Evolutionary conservation across 441 rosid species (phyloP).

Genomic region (Heliophila coronopifolia): DNA sequence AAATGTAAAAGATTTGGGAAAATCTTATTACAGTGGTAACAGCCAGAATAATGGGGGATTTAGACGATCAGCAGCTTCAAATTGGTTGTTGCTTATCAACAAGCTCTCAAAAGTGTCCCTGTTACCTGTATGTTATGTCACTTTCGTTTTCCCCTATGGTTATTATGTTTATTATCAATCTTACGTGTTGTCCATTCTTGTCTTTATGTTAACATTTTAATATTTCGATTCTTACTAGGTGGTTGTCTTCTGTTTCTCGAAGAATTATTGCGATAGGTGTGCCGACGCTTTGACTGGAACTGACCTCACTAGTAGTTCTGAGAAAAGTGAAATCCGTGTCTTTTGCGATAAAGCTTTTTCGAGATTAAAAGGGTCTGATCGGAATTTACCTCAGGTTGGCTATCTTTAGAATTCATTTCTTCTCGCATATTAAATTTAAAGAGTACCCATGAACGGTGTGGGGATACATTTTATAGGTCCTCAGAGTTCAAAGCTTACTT

Average conservation of each 20-base stretch:
- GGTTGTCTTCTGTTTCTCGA: constrained; percentile 91
- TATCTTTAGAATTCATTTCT: constrained; percentile 9
- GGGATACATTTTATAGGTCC: constrained; percentile 51
- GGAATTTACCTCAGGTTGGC: constrained; percentile 90
- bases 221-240: constrained; percentile 40
- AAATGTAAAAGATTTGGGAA: constrained; percentile 45
- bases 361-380: constrained; percentile 91
- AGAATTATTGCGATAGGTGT: constrained; percentile 90
- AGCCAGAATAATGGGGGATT: constrained; percentile 62
- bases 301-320: constrained; percentile 77
- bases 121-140: constrained; percentile 56
- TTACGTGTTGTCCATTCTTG: background rate
- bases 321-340: constrained; percentile 82
- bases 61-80: constrained; percentile 69
- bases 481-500: constrained; percentile 86
- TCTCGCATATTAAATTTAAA: constrained; percentile 17
- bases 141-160: constrained; percentile 11
- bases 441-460: constrained; percentile 13
- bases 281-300: constrained; percentile 66
- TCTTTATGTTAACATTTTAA: constrained; percentile 7
- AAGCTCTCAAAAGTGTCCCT: constrained; percentile 80
- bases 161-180: constrained; percentile 2
- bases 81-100: constrained; percentile 77
- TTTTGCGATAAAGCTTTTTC: constrained; percentile 98
- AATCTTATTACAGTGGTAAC: constrained; percentile 43